Evolutionary conservation across 176 grass and related monocot species (phyloP).

Genomic region (Zizania latifolia): DNA sequence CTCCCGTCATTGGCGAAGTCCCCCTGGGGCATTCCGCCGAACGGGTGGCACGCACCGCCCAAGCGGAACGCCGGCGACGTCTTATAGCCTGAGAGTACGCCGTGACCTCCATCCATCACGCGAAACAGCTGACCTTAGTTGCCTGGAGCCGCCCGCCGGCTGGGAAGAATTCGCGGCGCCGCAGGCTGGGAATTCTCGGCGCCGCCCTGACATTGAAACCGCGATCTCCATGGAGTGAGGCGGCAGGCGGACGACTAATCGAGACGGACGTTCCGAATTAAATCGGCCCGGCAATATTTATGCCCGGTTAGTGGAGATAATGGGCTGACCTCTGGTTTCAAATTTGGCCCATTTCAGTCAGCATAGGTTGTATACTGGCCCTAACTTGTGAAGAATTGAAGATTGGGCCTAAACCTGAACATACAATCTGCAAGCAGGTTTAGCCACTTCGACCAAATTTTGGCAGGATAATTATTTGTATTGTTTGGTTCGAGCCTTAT

Average conservation of each 20-base stretch:
- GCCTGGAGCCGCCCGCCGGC: too few relatives aligned
- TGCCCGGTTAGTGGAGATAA: background rate
- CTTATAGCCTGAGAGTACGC: background rate
- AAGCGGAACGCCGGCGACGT: background rate
- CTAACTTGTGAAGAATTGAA: too few relatives aligned
- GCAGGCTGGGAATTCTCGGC: background rate
- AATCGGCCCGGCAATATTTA: background rate
- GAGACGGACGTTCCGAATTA: background rate
- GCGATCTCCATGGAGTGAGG: background rate
- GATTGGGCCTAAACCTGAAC: background rate
- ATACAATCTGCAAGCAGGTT: background rate
- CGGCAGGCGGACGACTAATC: too few relatives aligned
- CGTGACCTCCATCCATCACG: too few relatives aligned
- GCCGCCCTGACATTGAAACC: background rate
- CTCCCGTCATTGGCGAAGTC: background rate
- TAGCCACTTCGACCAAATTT: too few relatives aligned
- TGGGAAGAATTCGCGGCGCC: too few relatives aligned
- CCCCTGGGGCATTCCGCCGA: constrained; percentile 30
- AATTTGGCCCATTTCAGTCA: too few relatives aligned
- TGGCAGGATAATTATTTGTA: too few relatives aligned
- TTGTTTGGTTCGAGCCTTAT: too few relatives aligned
- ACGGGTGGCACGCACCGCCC: background rate
- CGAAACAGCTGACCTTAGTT: background rate
- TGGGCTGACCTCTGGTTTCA: background rate
- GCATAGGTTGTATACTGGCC: background rate